These are phyloP conservation scores for Plicaturopsis crispa DNA, from an alignment of 768 basidiomycete species.

Conservation along the genomic window DNA sequence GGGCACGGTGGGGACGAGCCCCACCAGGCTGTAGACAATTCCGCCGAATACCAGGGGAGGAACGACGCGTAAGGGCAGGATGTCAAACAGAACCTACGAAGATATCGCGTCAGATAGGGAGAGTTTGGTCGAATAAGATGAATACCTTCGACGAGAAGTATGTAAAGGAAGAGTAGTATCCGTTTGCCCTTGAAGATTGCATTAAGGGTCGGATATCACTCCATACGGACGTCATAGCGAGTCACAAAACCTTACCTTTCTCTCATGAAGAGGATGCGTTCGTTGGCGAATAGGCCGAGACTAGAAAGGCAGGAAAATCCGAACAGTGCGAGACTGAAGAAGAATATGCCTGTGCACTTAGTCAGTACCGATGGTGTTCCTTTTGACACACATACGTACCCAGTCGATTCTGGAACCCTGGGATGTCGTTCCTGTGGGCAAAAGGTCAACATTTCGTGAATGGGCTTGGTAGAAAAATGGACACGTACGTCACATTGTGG, in stretches of 20 bases:
- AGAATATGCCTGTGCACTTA: constrained; percentile 67
- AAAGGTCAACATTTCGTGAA: background rate
- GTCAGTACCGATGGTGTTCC: background rate
- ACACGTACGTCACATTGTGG: constrained; percentile 70
- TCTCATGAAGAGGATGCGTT: constrained; percentile 96
- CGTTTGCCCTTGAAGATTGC: constrained; percentile 63
- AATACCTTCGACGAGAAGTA: constrained; percentile 90
- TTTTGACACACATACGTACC: constrained; percentile 32
- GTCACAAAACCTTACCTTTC: constrained; percentile 56
- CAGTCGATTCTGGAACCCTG: constrained; percentile 93
- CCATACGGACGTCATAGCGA: background rate
- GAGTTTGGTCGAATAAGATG: background rate
- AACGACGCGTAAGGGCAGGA: constrained; percentile 88
- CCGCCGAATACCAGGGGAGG: constrained; percentile 94
- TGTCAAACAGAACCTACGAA: constrained; percentile 84
- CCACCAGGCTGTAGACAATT: constrained; percentile 92
- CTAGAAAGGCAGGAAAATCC: constrained; percentile 97
- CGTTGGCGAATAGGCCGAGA: constrained; percentile 88
- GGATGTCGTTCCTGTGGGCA: constrained; percentile 70
- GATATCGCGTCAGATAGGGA: background rate
- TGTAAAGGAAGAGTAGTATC: constrained; percentile 94
- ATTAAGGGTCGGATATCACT: constrained; percentile 1
- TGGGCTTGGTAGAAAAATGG: background rate
- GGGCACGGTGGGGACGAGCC: constrained; percentile 83
- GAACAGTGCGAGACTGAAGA: constrained; percentile 94